Base-by-base conservation (phyloP, 2,329 filamentous ascomycete species). In the Blastomyces percursus region DNA sequence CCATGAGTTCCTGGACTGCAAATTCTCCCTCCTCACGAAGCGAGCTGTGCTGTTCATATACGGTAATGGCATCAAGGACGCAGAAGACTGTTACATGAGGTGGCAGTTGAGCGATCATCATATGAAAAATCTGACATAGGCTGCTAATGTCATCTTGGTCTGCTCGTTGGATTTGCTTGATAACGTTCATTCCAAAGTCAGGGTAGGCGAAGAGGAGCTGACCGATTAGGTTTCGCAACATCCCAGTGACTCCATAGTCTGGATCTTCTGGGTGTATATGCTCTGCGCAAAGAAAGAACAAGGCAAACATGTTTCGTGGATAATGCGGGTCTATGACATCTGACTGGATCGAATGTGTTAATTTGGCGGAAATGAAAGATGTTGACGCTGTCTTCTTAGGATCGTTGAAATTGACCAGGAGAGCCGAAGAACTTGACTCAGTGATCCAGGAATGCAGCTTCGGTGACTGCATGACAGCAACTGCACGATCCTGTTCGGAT, bases 61-160 rank as follows among this genome's bases (percentile, higher is more conserved):
- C 57, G 42, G 57, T 59, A 32, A 48, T 35, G 7, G 40, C 40
- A 11, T 59, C 57, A 59, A 59, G 57, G 24, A 59, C n/a, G 57
- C 57, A 59, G 24, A 59, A 59, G 11, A 59, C 27, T 3, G 57
- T 59, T 16, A 50, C 44, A 48, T 59, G n/a, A 1, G 40, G 42
- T 8, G 57, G 57, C 14, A 59, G 40, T 59, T 59, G 57, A 35
- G 57, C 42, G n/a, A 59, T 59, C 57, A 59, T 59, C 57, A 35
- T 59, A 42, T 59, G 57, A 42, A 59, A 59, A 35, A 48, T 46
- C 30, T 50, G 40, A 11, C 57, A 59, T 21, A 59, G 38, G 24
- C 57, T 59, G 16, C 30, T 32, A 19, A 50, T 59, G 38, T 59
- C 42, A 1, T 59, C 42, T n/a, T 59, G 57, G 7, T 48, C 42